Conservation (phyloP, 106 monocot genomes). For the Apostasia shenzhenica region DNA sequence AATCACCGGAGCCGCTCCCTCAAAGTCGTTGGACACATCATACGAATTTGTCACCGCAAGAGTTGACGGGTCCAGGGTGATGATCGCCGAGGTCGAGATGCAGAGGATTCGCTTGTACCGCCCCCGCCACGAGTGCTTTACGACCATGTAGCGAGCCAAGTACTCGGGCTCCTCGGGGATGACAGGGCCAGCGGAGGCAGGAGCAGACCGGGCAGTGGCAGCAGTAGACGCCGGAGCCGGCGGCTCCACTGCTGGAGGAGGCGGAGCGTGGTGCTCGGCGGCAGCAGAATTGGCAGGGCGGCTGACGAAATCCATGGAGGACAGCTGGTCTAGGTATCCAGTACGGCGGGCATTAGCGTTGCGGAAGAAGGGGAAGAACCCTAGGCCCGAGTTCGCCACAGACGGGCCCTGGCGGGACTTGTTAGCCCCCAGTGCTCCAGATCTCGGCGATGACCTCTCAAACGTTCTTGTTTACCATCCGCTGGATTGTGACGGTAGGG, state of each 20-base stretch:
- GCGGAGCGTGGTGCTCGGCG: constrained; percentile 2
- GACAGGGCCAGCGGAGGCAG: constrained; percentile 16
- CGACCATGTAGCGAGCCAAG: constrained; percentile 73
- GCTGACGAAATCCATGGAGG: constrained; percentile 86
- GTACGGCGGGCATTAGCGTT: constrained; percentile 53
- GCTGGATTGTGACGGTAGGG: background rate
- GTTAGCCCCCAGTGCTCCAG: constrained; percentile 87
- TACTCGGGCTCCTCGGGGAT: constrained; percentile 87
- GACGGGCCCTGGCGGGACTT: constrained; percentile 63
- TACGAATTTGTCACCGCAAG: constrained; percentile 84
- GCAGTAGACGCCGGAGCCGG: constrained; percentile 6
- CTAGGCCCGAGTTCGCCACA: constrained; percentile 33
- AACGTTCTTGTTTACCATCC: background rate
- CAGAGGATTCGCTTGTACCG: constrained; percentile 90
- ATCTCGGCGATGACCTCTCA: constrained; percentile 13
- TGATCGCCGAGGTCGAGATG: constrained; percentile 46
- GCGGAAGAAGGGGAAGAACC: constrained; percentile 30
- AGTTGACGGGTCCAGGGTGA: constrained; percentile 76
- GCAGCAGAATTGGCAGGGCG: constrained; percentile 44
- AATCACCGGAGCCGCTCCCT: constrained; percentile 65
- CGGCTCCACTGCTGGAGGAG: constrained; percentile 12
- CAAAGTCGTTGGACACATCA: constrained; percentile 49
- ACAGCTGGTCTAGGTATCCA: constrained; percentile 42
- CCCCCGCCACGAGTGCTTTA: constrained; percentile 97
- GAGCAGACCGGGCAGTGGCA: constrained; percentile 4